Conservation (phyloP, 2,329 filamentous ascomycete species). For the Aureobasidium leucospermi region DNA sequence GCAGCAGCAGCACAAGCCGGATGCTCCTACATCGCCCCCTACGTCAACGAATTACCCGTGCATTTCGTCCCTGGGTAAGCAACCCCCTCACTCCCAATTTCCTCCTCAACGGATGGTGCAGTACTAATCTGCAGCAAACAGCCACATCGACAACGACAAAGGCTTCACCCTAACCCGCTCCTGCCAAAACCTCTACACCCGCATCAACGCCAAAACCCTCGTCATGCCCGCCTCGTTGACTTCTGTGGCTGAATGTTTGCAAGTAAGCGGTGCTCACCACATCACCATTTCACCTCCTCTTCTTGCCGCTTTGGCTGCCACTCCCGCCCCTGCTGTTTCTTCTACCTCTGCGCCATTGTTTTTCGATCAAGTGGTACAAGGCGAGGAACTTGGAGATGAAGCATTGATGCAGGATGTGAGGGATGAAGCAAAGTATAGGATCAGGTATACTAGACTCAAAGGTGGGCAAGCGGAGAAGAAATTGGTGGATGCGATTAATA, state of each 20-base stretch:
- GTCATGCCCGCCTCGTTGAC: slow-evolving; percentile 53
- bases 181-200: slow-evolving; percentile 47
- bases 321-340: background rate
- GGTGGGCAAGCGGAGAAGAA: slow-evolving; percentile 12
- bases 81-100: too few relatives aligned
- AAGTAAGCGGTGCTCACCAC: slow-evolving; percentile 50
- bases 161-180: slow-evolving; percentile 45
- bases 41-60: slow-evolving; percentile 58
- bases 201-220: slow-evolving; percentile 36
- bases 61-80: slow-evolving; percentile 31
- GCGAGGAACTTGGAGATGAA: background rate
- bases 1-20: slow-evolving; percentile 49
- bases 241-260: slow-evolving; percentile 51
- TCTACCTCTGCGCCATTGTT: background rate
- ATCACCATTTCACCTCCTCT: slow-evolving; percentile 52
- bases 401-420: background rate
- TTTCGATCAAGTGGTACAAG: background rate
- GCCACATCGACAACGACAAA: slow-evolving; percentile 43
- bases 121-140: slow-evolving; percentile 19
- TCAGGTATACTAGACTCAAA: slow-evolving; percentile 5
- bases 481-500: slow-evolving; percentile 15
- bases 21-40: slow-evolving; percentile 57
- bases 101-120: too few relatives aligned
- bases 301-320: slow-evolving; percentile 29
- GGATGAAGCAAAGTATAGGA: slow-evolving; percentile 3